These are phyloP conservation scores for Pseudogymnoascus sp. DNA, from an alignment of 2,329 filamentous ascomycete species.

Conservation along the genomic window DNA sequence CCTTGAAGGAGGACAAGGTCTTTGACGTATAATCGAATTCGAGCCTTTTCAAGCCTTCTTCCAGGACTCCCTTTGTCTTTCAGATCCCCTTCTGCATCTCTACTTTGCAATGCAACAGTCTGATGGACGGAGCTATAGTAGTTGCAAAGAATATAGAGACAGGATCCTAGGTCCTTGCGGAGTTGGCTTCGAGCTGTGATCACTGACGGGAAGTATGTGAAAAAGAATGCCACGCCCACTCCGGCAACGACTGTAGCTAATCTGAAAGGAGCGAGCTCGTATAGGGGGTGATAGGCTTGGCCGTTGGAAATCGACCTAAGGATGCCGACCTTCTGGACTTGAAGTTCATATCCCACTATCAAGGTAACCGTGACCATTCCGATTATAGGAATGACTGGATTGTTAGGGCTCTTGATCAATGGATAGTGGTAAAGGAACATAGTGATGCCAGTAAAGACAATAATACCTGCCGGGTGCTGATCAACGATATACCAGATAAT, in stretches of 20 bases:
- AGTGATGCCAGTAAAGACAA: conserved; percentile 62
- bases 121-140: conserved; percentile 66
- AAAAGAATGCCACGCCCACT: conserved; percentile 46
- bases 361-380: too few relatives aligned
- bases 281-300: too few relatives aligned
- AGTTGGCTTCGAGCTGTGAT: conserved; percentile 63
- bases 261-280: too few relatives aligned
- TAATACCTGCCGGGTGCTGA: conserved; percentile 50
- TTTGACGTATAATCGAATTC: conserved; percentile 58
- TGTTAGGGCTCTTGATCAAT: neutral
- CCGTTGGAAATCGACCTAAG: too few relatives aligned
- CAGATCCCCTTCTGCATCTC: too few relatives aligned
- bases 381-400: too few relatives aligned
- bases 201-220: conserved; percentile 67
- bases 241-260: too few relatives aligned
- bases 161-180: conserved; percentile 57
- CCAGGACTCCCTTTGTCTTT: too few relatives aligned
- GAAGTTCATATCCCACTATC: too few relatives aligned
- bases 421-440: conserved; percentile 48
- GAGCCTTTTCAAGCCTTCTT: conserved; percentile 36
- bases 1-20: conserved; percentile 55
- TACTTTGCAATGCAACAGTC: conserved; percentile 40
- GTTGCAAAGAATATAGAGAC: conserved; percentile 64
- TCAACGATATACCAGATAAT: conserved; percentile 66
- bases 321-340: too few relatives aligned